Evolutionary conservation across 73 alveolate species (phyloP).

Genomic region (Durusdinium trenchii): DNA sequence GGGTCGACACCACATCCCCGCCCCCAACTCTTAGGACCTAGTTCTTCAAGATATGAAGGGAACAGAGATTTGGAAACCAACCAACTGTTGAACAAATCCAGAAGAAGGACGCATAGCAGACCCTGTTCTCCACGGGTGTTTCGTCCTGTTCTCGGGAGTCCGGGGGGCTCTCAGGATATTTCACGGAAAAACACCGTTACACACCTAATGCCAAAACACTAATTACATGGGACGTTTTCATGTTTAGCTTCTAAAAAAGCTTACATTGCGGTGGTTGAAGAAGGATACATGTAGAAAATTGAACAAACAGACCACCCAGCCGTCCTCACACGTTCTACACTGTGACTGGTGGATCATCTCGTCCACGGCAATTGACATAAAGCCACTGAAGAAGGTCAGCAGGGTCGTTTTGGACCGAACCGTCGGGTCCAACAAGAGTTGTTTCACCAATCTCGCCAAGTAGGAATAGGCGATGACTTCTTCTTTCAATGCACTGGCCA

Average conservation of each 20-base stretch:
- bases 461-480: conserved; percentile 15
- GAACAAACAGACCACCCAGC: too few relatives aligned
- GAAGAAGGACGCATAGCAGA: too few relatives aligned
- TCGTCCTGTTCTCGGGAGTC: too few relatives aligned
- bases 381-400: conserved; percentile 22
- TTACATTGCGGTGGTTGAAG: background rate
- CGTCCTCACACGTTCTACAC: conserved; percentile 24
- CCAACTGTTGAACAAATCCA: too few relatives aligned
- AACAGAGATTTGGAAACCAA: too few relatives aligned
- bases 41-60: too few relatives aligned
- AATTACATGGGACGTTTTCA: background rate
- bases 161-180: background rate
- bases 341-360: conserved; percentile 35
- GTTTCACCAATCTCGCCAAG: background rate
- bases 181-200: background rate
- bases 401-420: conserved; percentile 3
- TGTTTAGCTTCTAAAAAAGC: background rate
- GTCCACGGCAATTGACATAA: background rate
- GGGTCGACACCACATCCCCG: too few relatives aligned
- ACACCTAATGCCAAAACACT: background rate
- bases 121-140: too few relatives aligned
- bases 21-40: too few relatives aligned
- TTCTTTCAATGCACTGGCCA: background rate
- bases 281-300: background rate
- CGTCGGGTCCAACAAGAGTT: background rate